A percentile compares a stretch with the other conserved stretches of the same genome.
Evolutionary conservation across 768 basidiomycete species (phyloP).

Genomic region (Neoboletus magnificus): DNA sequence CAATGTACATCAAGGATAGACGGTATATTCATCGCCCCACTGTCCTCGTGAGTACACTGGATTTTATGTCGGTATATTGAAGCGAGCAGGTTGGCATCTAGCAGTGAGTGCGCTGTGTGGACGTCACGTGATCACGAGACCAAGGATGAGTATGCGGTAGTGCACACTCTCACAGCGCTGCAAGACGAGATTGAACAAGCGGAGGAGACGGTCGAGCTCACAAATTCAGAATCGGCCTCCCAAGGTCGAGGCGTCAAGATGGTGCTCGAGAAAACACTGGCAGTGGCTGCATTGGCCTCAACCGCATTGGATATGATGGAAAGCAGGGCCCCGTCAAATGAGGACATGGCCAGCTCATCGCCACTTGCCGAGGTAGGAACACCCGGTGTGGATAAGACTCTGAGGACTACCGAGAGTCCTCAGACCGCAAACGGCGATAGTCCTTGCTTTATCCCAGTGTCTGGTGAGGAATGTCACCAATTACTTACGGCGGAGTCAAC

Average conservation of each 20-base stretch:
- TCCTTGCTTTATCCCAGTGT: neutral
- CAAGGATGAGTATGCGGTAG: neutral
- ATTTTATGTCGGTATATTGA: neutral
- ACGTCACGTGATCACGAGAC: neutral
- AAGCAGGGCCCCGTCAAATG: neutral
- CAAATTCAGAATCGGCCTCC: neutral
- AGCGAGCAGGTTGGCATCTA: neutral
- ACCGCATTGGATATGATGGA: neutral
- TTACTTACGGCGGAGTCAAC: neutral
- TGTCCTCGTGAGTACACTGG: constrained; percentile 1
- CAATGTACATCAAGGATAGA: no score
- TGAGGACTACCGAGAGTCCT: neutral
- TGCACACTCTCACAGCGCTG: no score
- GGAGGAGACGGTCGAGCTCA: neutral
- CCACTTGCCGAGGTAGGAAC: neutral
- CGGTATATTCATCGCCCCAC: no score
- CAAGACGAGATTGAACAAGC: neutral
- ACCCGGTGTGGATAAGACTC: neutral
- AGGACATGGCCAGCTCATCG: neutral
- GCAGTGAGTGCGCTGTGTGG: neutral
- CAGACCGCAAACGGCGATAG: neutral
- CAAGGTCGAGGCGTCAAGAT: neutral
- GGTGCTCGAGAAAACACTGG: neutral
- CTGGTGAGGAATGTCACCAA: neutral
- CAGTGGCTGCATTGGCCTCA: neutral